phyloP scores from a whole-genome alignment of 192 early-diverging fungal genomes.

The Umbelopsis vinacea region DNA sequence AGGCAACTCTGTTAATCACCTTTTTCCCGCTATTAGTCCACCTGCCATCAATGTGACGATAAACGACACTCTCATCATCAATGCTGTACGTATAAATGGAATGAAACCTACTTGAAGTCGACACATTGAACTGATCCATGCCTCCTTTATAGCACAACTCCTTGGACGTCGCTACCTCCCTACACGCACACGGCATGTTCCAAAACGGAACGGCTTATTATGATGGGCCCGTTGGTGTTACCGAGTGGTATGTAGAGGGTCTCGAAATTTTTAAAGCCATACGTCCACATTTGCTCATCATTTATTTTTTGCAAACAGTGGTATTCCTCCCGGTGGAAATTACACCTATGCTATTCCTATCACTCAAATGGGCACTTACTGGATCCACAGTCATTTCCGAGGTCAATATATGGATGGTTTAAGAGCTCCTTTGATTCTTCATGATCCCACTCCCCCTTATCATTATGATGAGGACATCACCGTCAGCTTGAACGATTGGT shows the following conservation, averaged over 20 bases:
- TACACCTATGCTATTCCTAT: constrained; percentile 76
- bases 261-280: not conserved
- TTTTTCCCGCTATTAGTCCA: constrained; percentile 34
- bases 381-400: constrained; percentile 57
- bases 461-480: constrained; percentile 71
- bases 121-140: not conserved
- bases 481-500: constrained; percentile 62
- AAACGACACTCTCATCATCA: constrained; percentile 53
- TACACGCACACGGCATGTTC: constrained; percentile 79
- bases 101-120: not conserved
- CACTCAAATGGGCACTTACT: constrained; percentile 64
- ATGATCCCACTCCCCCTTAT: constrained; percentile 51
- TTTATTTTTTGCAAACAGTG: constrained; percentile 38
- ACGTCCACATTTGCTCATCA: not conserved
- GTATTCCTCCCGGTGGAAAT: constrained; percentile 71
- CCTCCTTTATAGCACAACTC: constrained; percentile 30
- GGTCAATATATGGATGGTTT: constrained; percentile 50
- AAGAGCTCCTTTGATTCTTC: constrained; percentile 40
- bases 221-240: constrained; percentile 71
- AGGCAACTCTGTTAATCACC: not conserved
- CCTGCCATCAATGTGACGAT: constrained; percentile 49
- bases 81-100: constrained; percentile 35
- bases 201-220: constrained; percentile 71
- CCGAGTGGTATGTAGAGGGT: constrained; percentile 59
- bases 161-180: constrained; percentile 42